phyloP scores from a whole-genome alignment of 768 basidiomycete species.

The Russula griseocarnosa region DNA sequence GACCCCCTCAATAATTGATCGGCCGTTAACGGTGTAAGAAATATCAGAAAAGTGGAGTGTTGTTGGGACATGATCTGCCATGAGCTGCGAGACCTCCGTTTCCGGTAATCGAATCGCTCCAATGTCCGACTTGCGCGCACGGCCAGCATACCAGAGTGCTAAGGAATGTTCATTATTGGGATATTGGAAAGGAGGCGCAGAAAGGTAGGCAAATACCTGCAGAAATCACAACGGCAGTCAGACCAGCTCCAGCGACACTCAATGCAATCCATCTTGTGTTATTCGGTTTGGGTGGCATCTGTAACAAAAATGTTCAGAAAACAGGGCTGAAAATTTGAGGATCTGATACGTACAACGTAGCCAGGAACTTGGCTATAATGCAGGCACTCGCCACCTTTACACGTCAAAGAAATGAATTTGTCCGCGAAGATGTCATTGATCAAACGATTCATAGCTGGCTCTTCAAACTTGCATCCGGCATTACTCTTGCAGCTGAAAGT shows the following conservation, averaged over 20 bases:
- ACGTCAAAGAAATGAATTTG: slow-evolving; percentile 78
- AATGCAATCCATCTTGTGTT: slow-evolving; percentile 79
- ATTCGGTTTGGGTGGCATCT: slow-evolving; percentile 80
- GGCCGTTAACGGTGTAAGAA: slow-evolving; percentile 67
- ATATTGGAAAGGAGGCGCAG: not conserved
- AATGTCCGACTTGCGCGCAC: slow-evolving; percentile 61
- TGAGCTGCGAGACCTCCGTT: slow-evolving; percentile 75
- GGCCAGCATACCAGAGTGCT: slow-evolving; percentile 92
- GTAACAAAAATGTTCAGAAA: slow-evolving; percentile 5
- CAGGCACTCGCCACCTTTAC: slow-evolving; percentile 88
- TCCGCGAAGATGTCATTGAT: slow-evolving; percentile 95
- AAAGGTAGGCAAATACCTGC: slow-evolving; percentile 42
- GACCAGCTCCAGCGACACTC: slow-evolving; percentile 73
- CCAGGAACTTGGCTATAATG: slow-evolving; percentile 93
- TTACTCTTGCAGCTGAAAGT: slow-evolving; percentile 72
- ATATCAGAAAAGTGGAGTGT: slow-evolving; percentile 86
- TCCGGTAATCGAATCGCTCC: slow-evolving; percentile 75
- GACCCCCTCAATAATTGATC: slow-evolving; percentile 72
- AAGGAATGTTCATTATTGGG: slow-evolving; percentile 20
- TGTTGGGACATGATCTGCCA: slow-evolving; percentile 93
- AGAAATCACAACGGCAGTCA: slow-evolving; percentile 66
- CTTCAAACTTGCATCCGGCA: slow-evolving; percentile 82
- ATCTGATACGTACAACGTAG: slow-evolving; percentile 54
- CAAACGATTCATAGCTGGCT: slow-evolving; percentile 93
- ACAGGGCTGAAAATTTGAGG: not conserved